A percentile compares a stretch with the other conserved stretches of the same genome.
These are phyloP conservation scores for Ophiostoma sp. DNA, from an alignment of 2,329 filamentous ascomycete species.

Conservation along the genomic window DNA sequence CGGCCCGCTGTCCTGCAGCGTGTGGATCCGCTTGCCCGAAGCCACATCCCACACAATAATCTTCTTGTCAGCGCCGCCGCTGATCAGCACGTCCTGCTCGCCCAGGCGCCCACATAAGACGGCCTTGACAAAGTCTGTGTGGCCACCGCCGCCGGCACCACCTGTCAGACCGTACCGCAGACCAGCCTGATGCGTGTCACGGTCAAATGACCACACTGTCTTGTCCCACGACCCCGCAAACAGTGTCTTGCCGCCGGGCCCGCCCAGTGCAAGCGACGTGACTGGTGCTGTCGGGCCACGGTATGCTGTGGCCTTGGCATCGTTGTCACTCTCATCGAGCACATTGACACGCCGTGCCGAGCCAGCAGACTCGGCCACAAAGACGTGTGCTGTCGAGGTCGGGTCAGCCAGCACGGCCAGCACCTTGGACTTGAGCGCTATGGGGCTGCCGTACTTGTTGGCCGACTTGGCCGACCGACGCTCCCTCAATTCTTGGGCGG, in stretches of 20 bases:
- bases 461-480: constrained; percentile 68
- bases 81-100: constrained; percentile 65
- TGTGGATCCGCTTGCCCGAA: constrained; percentile 68
- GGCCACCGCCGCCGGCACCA: constrained; percentile 51
- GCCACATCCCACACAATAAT: constrained; percentile 80
- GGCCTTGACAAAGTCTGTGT: constrained; percentile 89
- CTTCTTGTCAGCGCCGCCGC: constrained; percentile 75
- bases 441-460: constrained; percentile 81
- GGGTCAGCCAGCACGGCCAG: constrained; percentile 72
- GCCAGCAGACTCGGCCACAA: constrained; percentile 85
- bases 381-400: constrained; percentile 59
- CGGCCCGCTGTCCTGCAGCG: constrained; percentile 64
- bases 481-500: constrained; percentile 48
- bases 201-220: constrained; percentile 80
- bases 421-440: constrained; percentile 81
- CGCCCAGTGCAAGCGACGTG: constrained; percentile 70
- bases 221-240: constrained; percentile 97
- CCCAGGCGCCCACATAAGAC: constrained; percentile 63
- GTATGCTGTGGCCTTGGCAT: constrained; percentile 52
- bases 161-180: constrained; percentile 52
- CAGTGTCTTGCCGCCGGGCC: constrained; percentile 56
- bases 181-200: constrained; percentile 55
- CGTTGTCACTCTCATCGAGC: constrained; percentile 59
- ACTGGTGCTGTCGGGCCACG: constrained; percentile 77
- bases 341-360: constrained; percentile 71